Conservation (phyloP, 2,329 filamentous ascomycete genomes). For the Mycosphaerella arachidis region DNA sequence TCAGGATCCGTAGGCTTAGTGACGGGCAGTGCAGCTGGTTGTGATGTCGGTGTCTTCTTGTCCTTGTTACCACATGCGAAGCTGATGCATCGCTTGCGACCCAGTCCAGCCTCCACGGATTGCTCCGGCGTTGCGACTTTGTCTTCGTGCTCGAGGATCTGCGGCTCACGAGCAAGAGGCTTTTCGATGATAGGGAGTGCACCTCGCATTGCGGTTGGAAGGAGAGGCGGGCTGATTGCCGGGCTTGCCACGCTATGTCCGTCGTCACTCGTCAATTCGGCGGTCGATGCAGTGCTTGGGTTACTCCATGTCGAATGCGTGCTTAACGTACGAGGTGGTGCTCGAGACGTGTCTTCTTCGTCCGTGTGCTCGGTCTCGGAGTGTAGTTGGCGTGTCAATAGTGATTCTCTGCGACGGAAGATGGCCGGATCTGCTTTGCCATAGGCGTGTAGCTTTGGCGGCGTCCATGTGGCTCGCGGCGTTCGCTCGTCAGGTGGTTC, state of each 20-base stretch:
- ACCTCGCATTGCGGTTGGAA: constrained; percentile 47
- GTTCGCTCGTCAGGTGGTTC: constrained; percentile 70
- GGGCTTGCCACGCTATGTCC: constrained; percentile 72
- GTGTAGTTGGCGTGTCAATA: constrained; percentile 79
- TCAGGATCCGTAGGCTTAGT: constrained; percentile 6
- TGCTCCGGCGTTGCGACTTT: constrained; percentile 43
- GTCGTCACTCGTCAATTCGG: constrained; percentile 91
- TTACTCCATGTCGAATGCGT: constrained; percentile 71
- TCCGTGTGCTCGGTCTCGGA: constrained; percentile 47
- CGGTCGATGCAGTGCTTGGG: constrained; percentile 74
- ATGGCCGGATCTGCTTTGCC: constrained; percentile 44
- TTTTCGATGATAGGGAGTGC: constrained; percentile 38
- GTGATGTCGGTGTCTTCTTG: constrained; percentile 38
- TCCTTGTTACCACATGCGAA: constrained; percentile 75
- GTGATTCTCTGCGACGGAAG: constrained; percentile 64
- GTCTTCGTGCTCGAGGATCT: constrained; percentile 37
- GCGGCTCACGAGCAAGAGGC: constrained; percentile 35
- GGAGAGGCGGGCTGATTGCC: constrained; percentile 76
- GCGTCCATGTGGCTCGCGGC: constrained; percentile 6
- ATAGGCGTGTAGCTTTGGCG: constrained; percentile 14
- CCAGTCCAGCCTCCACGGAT: constrained; percentile 58
- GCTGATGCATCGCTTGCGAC: constrained; percentile 83
- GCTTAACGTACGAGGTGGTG: constrained; percentile 41
- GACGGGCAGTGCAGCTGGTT: constrained; percentile 32
- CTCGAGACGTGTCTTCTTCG: constrained; percentile 26